phyloP scores from a whole-genome alignment of 208 protist genomes.

The Novymonas esmeraldas region DNA sequence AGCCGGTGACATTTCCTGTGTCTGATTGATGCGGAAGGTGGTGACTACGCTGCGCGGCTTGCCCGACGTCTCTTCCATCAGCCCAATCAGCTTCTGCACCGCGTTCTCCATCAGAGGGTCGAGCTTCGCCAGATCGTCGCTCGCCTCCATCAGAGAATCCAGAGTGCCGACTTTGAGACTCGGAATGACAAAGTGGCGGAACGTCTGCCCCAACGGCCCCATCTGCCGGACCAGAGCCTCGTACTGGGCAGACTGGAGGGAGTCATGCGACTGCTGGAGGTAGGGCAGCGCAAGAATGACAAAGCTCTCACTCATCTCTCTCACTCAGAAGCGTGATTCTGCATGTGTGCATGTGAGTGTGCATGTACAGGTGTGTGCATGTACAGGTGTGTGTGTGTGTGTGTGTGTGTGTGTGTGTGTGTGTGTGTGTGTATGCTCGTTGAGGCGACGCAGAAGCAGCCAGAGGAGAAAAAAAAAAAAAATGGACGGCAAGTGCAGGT shows the following conservation, averaged over 20 bases:
- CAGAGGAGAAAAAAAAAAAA: too few species aligned
- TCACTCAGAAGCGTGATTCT: conserved; percentile 1
- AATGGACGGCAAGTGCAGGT: too few species aligned
- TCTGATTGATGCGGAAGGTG: conserved; percentile 84
- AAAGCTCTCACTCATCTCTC: conserved; percentile 82
- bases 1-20: conserved; percentile 85
- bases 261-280: conserved; percentile 63
- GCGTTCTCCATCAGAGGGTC: conserved; percentile 76
- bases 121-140: conserved; percentile 87
- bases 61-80: conserved; percentile 84
- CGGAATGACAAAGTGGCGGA: conserved; percentile 85
- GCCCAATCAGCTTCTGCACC: conserved; percentile 75
- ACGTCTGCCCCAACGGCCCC: conserved; percentile 60
- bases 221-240: conserved; percentile 71
- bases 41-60: conserved; percentile 78
- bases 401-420: too few species aligned
- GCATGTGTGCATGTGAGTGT: background rate
- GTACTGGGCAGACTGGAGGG: conserved; percentile 72
- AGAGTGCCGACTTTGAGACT: conserved; percentile 85
- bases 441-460: too few species aligned
- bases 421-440: too few species aligned
- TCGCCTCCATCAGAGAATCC: conserved; percentile 90
- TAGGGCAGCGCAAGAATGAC: conserved; percentile 82
- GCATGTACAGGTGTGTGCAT: background rate
- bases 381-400: too few species aligned